Percentiles rank a stretch among this genome's conserved stretches.
phyloP scores from a whole-genome alignment of 768 basidiomycete genomes.

The Pluteus cervinus region DNA sequence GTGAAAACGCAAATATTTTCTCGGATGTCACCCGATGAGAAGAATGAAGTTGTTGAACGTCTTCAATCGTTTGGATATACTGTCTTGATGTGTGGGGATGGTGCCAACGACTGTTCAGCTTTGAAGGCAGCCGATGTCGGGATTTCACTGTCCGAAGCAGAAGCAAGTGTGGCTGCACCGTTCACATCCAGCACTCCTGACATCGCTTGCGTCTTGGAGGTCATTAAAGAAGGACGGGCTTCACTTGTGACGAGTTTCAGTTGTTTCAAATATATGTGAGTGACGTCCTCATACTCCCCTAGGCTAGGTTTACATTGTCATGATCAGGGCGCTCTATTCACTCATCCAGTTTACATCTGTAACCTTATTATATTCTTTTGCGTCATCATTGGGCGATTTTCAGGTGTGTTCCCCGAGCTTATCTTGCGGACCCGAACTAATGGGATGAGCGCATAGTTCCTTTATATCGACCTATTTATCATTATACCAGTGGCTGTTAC shows the following conservation, averaged over 20 bases:
- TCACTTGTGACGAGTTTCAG: conserved; percentile 98
- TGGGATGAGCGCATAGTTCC: conserved; percentile 48
- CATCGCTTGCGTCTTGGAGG: conserved; percentile 92
- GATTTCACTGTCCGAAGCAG: conserved; percentile 93
- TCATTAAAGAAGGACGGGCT: conserved; percentile 94
- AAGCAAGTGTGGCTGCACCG: conserved; percentile 96
- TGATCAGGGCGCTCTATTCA: conserved; percentile 88
- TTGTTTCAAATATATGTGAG: conserved; percentile 99
- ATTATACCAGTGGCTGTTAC: conserved; percentile 96
- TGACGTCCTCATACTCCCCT: conserved; percentile 8
- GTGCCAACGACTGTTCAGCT: conserved; percentile 98
- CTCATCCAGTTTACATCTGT: conserved; percentile 99
- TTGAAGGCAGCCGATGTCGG: conserved; percentile 98
- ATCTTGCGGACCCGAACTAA: conserved; percentile 8
- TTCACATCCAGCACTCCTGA: conserved; percentile 94
- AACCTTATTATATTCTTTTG: conserved; percentile 92
- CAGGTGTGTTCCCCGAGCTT: conserved; percentile 48
- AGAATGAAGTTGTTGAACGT: conserved; percentile 95
- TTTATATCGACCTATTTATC: conserved; percentile 97
- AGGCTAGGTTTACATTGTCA: conserved; percentile 7
- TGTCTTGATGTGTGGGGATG: conserved; percentile 97
- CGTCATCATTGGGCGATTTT: conserved; percentile 93
- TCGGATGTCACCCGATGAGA: conserved; percentile 99
- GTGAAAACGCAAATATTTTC: conserved; percentile 96
- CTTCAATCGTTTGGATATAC: conserved; percentile 92